Base-by-base conservation (phyloP, 192 early-diverging fungal genomes). In the Mortierella antarctica region DNA sequence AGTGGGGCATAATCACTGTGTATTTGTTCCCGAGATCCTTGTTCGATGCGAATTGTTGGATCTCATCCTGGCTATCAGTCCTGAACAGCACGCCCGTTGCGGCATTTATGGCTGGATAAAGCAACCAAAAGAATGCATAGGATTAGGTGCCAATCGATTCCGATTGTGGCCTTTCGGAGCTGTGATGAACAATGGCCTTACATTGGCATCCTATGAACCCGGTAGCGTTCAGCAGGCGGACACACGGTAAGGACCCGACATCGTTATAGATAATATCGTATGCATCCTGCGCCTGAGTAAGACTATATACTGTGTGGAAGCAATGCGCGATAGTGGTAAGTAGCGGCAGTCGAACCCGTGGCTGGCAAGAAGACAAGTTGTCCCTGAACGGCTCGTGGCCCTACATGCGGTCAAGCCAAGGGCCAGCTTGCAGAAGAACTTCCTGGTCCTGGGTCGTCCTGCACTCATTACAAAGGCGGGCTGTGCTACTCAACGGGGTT, bases 1-100 rank as follows among this genome's bases (percentile, higher is more conserved):
- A 63, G 65, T 91, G 93, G 7, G 89, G 89, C 21, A 94, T 63
- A 18, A 94, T 65, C n/a, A 89, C 64, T 13, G 91, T 85, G 76
- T 88, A 92, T 40, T 86, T 74, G 10, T 75, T 79, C 21, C 70
- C 60, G 6, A 86, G 62, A 5, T 57, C 63, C 4, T 57, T 23
- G 14, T 73, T 62, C n/a, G 42, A 67, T 6, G 83, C 51, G 76
- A 94, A 92, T 2, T 67, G 55, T 5, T 82, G 62, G 17, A 94
- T 73, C 21, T 90, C 91, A 7, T 67, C 64, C 39, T 83, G 74
- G 10, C 79, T 85, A 12, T 84, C 66, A 2, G 89, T 63, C 62
- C 70, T 71, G 59, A 88, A 92, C 20, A 94, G 63, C 7, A 94
- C 85, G 11, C 92, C 92, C 17, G 72, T 83, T 20, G 88, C 57